A percentile compares a stretch with the other conserved stretches of the same genome.
These are phyloP conservation scores for Hysterium pulicare DNA, from an alignment of 2,329 filamentous ascomycete species.

Conservation along the genomic window DNA sequence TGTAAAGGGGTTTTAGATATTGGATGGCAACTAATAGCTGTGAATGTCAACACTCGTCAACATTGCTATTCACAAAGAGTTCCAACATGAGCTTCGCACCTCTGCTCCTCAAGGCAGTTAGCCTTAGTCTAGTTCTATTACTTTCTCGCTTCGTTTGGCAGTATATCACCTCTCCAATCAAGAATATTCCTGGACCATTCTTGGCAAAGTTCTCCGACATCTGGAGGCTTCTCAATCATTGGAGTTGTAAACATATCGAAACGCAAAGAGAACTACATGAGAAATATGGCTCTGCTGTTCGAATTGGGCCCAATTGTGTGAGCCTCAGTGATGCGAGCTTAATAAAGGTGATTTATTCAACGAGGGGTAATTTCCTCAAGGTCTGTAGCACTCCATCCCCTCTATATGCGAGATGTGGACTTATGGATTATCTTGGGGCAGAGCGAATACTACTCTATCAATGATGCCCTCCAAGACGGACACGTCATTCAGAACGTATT, in stretches of 20 bases:
- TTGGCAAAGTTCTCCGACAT: slow-evolving; percentile 31
- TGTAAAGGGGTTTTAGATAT: too few species aligned
- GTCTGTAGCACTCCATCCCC: slow-evolving; percentile 7
- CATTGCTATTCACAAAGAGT: too few species aligned
- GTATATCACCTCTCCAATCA: slow-evolving; percentile 30
- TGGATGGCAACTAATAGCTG: too few species aligned
- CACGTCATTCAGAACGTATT: slow-evolving; percentile 31
- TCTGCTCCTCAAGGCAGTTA: not conserved
- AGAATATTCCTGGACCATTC: slow-evolving; percentile 29
- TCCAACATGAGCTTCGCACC: not conserved
- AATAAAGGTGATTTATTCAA: slow-evolving; percentile 33
- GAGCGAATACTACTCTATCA: slow-evolving; percentile 31
- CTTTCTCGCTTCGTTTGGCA: not conserved
- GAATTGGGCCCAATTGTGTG: slow-evolving; percentile 28
- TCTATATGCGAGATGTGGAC: too few species aligned
- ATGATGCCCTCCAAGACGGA: slow-evolving; percentile 30
- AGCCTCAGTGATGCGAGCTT: slow-evolving; percentile 25
- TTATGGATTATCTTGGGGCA: too few species aligned
- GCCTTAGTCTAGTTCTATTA: not conserved
- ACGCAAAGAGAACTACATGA: slow-evolving; percentile 27
- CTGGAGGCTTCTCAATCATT: slow-evolving; percentile 30
- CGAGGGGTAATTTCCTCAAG: slow-evolving; percentile 30
- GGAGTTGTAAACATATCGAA: slow-evolving; percentile 25
- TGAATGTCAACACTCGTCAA: too few species aligned
- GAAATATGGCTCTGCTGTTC: slow-evolving; percentile 26